phyloP scores from a whole-genome alignment of 164 flowering plant species.

The Nymphaea colorata region DNA sequence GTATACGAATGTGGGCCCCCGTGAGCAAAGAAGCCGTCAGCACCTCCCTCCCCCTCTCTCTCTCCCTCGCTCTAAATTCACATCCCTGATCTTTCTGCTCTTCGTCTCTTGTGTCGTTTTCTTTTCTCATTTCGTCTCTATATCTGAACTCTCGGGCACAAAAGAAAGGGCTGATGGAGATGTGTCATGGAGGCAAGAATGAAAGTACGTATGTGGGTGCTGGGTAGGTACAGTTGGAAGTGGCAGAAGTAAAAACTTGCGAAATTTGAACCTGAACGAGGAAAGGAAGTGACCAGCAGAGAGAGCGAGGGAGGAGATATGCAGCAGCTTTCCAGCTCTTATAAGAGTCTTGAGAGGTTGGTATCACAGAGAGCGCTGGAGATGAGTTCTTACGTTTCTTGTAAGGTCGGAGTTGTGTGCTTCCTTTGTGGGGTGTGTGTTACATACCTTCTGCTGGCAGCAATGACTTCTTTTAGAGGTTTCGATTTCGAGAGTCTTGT shows the following conservation, averaged over 20 bases:
- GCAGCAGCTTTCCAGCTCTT: not conserved
- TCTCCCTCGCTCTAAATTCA: not conserved
- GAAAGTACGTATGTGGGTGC: not conserved
- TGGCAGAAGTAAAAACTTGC: not conserved
- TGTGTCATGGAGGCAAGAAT: not conserved
- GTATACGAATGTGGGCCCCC: not conserved
- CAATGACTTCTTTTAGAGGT: constrained; percentile 29
- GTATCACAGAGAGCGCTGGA: constrained; percentile 79
- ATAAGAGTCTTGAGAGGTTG: constrained; percentile 47
- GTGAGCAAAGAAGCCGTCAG: not conserved
- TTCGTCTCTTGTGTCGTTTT: not conserved
- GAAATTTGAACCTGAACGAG: not conserved
- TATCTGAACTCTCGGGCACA: not conserved
- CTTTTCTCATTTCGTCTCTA: not conserved
- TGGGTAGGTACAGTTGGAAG: not conserved
- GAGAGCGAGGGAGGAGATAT: not conserved
- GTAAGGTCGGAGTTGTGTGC: constrained; percentile 71
- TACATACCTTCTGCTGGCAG: constrained; percentile 54
- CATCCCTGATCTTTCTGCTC: not conserved
- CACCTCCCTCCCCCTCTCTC: not conserved
- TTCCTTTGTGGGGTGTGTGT: constrained; percentile 81
- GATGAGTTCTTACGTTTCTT: constrained; percentile 75
- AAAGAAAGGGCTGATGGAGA: not conserved
- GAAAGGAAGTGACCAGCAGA: not conserved
- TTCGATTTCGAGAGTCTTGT: constrained; percentile 25